These are phyloP conservation scores for Acer negundo DNA, from an alignment of 345 rosid species.

Conservation along the genomic window DNA sequence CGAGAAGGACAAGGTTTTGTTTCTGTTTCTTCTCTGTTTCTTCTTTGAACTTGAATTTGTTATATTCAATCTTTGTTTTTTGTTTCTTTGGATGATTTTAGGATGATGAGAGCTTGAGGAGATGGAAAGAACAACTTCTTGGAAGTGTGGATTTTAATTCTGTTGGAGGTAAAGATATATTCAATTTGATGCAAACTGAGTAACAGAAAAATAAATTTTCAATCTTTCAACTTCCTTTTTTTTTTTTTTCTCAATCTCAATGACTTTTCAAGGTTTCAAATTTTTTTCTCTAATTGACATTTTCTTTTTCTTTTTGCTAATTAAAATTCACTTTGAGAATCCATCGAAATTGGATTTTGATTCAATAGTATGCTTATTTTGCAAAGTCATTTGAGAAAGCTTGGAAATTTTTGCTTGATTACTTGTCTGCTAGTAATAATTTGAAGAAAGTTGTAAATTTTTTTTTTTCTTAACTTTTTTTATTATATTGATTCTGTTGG, in stretches of 20 bases:
- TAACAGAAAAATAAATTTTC: not conserved
- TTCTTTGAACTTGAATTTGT: not conserved
- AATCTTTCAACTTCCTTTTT: not conserved
- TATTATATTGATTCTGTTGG: not conserved
- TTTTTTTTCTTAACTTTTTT: too few relatives aligned
- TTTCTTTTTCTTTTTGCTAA: too few relatives aligned
- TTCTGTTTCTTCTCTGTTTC: not conserved
- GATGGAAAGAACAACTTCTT: slow-evolving; percentile 86
- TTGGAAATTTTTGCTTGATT: not conserved
- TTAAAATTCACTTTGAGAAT: not conserved
- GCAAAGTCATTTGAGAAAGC: not conserved
- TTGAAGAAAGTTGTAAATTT: not conserved
- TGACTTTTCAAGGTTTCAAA: not conserved
- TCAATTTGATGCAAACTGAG: not conserved
- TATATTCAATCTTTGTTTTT: not conserved
- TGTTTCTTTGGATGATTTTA: slow-evolving; percentile 26
- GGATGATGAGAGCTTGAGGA: slow-evolving; percentile 82
- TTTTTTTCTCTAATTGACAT: not conserved
- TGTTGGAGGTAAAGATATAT: slow-evolving; percentile 56
- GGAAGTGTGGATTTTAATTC: slow-evolving; percentile 54
- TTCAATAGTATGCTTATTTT: not conserved
- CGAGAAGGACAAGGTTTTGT: slow-evolving; percentile 65
- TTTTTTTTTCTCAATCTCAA: not conserved
- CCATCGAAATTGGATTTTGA: not conserved
- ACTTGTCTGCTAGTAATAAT: not conserved